Percentiles rank a stretch among this genome's conserved stretches.
Conservation (phyloP, 352 stramenopile genomes). For the Phytophthora brassicae region DNA sequence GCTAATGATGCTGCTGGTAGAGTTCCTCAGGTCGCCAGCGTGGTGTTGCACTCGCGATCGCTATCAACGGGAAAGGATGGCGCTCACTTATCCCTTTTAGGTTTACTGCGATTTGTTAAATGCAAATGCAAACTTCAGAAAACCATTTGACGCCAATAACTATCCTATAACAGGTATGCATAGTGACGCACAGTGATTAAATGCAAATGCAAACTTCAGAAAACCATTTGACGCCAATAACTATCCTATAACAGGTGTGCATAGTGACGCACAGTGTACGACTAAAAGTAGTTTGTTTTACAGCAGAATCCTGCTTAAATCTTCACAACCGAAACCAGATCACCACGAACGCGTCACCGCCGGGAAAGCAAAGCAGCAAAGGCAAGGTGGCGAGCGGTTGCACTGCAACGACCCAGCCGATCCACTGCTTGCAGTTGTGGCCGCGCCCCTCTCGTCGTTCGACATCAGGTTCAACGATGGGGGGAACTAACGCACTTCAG, state of each 20-base stretch:
- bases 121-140: constrained; percentile 30
- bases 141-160: too few species aligned
- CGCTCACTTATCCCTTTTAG: constrained; percentile 6
- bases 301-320: too few species aligned
- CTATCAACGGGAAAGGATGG: background rate
- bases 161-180: too few species aligned
- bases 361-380: constrained; percentile 7
- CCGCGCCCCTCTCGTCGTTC: constrained; percentile 16
- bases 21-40: too few species aligned
- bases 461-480: constrained; percentile 32
- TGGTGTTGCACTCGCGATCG: too few species aligned
- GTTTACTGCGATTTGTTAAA: constrained; percentile 28
- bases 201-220: too few species aligned
- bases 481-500: constrained; percentile 20
- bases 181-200: too few species aligned
- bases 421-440: constrained; percentile 25
- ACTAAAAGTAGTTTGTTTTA: too few species aligned
- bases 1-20: background rate
- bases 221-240: too few species aligned
- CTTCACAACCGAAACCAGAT: too few species aligned
- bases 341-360: background rate
- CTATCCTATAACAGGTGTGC: too few species aligned
- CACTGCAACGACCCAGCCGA: constrained; percentile 5
- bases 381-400: constrained; percentile 18
- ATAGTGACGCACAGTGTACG: too few species aligned